Percentiles rank a stretch among this genome's conserved stretches.
Conservation (phyloP, 2,329 filamentous ascomycete genomes). For the Knufia petricola region DNA sequence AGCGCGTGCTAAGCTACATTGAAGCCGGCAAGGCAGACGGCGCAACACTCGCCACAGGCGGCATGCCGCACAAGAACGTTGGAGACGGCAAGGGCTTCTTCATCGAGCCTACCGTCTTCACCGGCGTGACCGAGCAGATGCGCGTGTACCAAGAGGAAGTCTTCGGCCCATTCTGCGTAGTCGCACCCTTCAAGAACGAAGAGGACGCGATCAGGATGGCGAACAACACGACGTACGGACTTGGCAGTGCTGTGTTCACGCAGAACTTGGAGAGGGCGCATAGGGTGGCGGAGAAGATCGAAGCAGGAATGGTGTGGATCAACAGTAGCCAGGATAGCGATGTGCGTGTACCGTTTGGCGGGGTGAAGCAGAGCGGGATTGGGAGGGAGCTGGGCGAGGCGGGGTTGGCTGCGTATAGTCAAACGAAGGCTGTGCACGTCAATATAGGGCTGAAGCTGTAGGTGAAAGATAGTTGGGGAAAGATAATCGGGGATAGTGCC, state of each 20-base stretch:
- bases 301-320: slow-evolving; percentile 40
- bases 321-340: slow-evolving; percentile 60
- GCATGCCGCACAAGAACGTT: slow-evolving; percentile 26
- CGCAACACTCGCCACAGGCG: slow-evolving; percentile 31
- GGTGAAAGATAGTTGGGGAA: too few species aligned
- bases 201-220: slow-evolving; percentile 31
- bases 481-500: too few species aligned
- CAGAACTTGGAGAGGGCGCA: slow-evolving; percentile 33
- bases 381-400: slow-evolving; percentile 65
- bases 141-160: slow-evolving; percentile 34
- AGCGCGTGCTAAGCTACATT: slow-evolving; percentile 36
- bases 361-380: slow-evolving; percentile 54
- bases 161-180: slow-evolving; percentile 36
- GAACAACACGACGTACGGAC: slow-evolving; percentile 35
- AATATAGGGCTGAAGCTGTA: slow-evolving; percentile 3
- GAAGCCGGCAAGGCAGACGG: slow-evolving; percentile 34
- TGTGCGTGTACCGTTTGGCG: slow-evolving; percentile 62
- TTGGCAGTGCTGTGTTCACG: slow-evolving; percentile 36
- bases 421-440: slow-evolving; percentile 6
- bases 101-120: slow-evolving; percentile 33
- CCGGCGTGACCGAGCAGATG: slow-evolving; percentile 29
- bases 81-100: slow-evolving; percentile 32
- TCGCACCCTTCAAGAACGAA: slow-evolving; percentile 32
- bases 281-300: slow-evolving; percentile 35
- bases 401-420: slow-evolving; percentile 21